phyloP scores from a whole-genome alignment of 805 yeast genomes.

The Candida chauliodis region DNA sequence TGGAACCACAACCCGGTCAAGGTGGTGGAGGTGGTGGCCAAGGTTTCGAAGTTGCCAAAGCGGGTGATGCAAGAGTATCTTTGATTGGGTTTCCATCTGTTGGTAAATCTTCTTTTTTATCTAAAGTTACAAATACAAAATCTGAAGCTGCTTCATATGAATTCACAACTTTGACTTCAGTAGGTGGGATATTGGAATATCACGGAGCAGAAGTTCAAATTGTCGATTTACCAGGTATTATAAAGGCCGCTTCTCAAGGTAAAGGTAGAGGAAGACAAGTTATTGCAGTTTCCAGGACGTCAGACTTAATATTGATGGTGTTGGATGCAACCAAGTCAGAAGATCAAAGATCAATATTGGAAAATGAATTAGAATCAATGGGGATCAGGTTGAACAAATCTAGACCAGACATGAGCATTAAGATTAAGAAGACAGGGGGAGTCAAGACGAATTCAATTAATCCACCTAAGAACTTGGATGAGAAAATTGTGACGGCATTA shows the following conservation, averaged over 20 bases:
- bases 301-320: conserved; percentile 89
- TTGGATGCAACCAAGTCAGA: conserved; percentile 93
- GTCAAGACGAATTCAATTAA: conserved; percentile 75
- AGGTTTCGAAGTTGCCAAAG: conserved; percentile 91
- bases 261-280: conserved; percentile 98
- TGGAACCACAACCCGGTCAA: conserved; percentile 83
- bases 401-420: conserved; percentile 76
- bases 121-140: conserved; percentile 88
- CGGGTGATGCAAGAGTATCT: conserved; percentile 95
- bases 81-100: conserved; percentile 97
- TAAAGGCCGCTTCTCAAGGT: conserved; percentile 94
- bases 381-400: conserved; percentile 85
- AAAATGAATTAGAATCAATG: conserved; percentile 86
- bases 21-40: conserved; percentile 73
- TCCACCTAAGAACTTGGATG: conserved; percentile 80
- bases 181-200: conserved; percentile 92
- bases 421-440: conserved; percentile 86
- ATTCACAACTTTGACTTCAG: conserved; percentile 93
- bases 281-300: conserved; percentile 92
- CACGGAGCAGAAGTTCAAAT: conserved; percentile 97
- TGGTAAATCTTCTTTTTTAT: conserved; percentile 88
- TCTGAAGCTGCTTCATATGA: conserved; percentile 94
- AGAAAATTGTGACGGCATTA: conserved; percentile 70
- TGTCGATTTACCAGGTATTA: conserved; percentile 97
- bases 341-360: conserved; percentile 83